phyloP scores from a whole-genome alignment of 176 grass and related monocot genomes.

The Musa beccarii region DNA sequence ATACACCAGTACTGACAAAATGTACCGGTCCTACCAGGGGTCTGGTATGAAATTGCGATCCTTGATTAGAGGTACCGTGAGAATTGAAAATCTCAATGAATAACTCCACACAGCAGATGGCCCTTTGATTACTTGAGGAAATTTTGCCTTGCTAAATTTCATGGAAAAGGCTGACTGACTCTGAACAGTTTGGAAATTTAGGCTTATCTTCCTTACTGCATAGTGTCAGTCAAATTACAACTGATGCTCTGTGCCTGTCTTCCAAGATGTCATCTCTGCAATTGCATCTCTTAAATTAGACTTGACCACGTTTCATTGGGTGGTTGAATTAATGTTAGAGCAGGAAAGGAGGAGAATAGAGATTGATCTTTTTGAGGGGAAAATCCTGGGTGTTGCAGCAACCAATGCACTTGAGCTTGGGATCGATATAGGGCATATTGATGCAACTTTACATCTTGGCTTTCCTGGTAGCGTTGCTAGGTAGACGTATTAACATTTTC shows the following conservation, averaged over 20 bases:
- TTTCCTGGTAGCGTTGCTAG: constrained; percentile 95
- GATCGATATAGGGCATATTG: constrained; percentile 85
- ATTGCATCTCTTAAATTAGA: background rate
- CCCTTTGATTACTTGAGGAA: too few relatives aligned
- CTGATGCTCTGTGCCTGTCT: background rate
- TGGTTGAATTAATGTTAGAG: constrained; percentile 11
- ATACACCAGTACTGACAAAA: too few relatives aligned
- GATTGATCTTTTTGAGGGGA: constrained; percentile 69
- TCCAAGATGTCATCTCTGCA: background rate
- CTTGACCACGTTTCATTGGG: constrained; percentile 12
- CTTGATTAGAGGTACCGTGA: too few relatives aligned
- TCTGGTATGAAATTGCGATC: too few relatives aligned
- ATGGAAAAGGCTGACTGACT: background rate
- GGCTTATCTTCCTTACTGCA: background rate
- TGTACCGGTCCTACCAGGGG: too few relatives aligned
- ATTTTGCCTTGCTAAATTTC: background rate
- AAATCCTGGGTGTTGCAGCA: constrained; percentile 67
- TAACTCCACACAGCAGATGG: too few relatives aligned
- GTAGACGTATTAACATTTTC: constrained; percentile 27
- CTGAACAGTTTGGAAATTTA: background rate
- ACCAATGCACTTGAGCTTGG: constrained; percentile 98
- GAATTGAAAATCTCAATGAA: too few relatives aligned
- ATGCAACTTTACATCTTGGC: constrained; percentile 97
- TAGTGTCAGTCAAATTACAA: background rate
- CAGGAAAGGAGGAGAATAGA: constrained; percentile 98